Conservation (phyloP, 164 flowering plant genomes). For the Stephania cephalantha region DNA sequence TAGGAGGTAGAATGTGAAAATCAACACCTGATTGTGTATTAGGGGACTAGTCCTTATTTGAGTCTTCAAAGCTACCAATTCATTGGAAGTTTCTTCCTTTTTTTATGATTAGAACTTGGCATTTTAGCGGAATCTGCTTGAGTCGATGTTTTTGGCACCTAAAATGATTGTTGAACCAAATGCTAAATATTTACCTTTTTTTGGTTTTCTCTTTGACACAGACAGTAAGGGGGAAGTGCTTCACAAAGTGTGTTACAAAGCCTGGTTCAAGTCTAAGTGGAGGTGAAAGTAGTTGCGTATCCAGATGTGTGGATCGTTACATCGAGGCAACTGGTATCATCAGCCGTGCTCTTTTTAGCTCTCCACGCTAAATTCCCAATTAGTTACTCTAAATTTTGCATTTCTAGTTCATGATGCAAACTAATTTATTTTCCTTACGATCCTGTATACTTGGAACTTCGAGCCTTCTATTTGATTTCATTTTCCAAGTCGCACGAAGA, state of each 20-base stretch:
- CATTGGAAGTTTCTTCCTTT: not conserved
- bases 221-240: constrained; percentile 91
- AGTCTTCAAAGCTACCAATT: not conserved
- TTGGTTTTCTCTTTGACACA: constrained; percentile 17
- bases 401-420: not conserved
- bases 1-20: no score
- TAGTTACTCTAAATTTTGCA: not conserved
- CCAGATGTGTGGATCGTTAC: constrained; percentile 94
- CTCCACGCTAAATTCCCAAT: not conserved
- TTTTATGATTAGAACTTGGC: not conserved
- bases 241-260: constrained; percentile 82
- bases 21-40: no score
- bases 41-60: not conserved
- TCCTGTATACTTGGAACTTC: not conserved
- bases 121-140: not conserved
- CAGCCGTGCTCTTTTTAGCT: constrained; percentile 31
- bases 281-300: constrained; percentile 87
- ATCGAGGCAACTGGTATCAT: constrained; percentile 89
- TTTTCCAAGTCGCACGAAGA: not conserved
- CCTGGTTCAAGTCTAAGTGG: constrained; percentile 90
- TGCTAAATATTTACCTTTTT: not conserved
- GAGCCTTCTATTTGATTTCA: not conserved
- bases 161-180: not conserved
- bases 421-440: not conserved
- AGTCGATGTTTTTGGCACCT: not conserved